phyloP scores from a whole-genome alignment of 352 stramenopile species.

The Phytophthora europaea region DNA sequence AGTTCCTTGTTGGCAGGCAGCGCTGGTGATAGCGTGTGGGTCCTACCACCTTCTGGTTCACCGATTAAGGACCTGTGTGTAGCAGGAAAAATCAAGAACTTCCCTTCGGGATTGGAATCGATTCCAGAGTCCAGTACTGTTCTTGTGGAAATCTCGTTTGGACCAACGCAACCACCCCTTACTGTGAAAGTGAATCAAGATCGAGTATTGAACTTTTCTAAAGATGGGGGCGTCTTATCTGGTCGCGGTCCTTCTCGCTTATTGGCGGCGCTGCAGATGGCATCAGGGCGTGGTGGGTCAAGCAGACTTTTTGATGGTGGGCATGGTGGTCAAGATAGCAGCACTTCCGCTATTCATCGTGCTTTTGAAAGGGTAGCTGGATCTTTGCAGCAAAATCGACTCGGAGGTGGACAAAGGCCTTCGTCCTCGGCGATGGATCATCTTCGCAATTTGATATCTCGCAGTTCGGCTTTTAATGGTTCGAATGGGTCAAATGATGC shows the following conservation, averaged over 20 bases:
- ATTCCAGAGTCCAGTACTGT: constrained; percentile 56
- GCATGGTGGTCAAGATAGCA: constrained; percentile 25
- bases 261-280: constrained; percentile 67
- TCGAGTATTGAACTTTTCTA: constrained; percentile 64
- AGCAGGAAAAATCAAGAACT: constrained; percentile 71
- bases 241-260: constrained; percentile 56
- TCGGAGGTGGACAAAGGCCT: constrained; percentile 24
- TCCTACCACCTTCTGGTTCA: constrained; percentile 46
- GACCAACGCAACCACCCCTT: constrained; percentile 35
- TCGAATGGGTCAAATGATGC: constrained; percentile 25
- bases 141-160: constrained; percentile 67
- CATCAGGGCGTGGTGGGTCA: constrained; percentile 32
- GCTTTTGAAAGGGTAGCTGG: constrained; percentile 58
- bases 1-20: constrained; percentile 62
- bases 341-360: constrained; percentile 43
- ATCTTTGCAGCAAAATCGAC: constrained; percentile 41
- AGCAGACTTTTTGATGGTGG: constrained; percentile 38
- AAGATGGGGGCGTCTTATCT: constrained; percentile 28
- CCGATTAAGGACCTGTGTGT: constrained; percentile 54
- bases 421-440: constrained; percentile 58
- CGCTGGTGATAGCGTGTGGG: constrained; percentile 77
- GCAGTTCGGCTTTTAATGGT: constrained; percentile 29
- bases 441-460: constrained; percentile 62
- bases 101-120: constrained; percentile 62
- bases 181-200: constrained; percentile 72